Conservation (phyloP, 176 grass and related monocot genomes). For the Eleusine coracana region DNA sequence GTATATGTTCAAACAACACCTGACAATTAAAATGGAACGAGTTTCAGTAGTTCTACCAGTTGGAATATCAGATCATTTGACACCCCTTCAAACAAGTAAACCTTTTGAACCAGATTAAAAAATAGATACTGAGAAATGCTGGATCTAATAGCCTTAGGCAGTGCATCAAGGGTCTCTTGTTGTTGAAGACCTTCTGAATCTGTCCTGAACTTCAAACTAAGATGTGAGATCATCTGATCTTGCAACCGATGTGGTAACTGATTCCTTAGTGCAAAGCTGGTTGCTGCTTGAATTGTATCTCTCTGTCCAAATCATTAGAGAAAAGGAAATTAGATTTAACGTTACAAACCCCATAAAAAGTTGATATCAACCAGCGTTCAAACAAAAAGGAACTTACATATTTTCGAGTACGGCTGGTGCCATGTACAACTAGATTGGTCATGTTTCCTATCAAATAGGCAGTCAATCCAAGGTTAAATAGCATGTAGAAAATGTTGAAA, state of each 20-base stretch:
- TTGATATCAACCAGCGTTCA: conserved; percentile 8
- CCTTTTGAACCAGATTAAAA: conserved; percentile 69
- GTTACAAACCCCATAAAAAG: not conserved
- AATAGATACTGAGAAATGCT: conserved; percentile 97
- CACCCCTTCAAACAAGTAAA: conserved; percentile 81
- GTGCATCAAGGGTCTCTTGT: conserved; percentile 83
- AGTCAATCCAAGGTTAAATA: conserved; percentile 97
- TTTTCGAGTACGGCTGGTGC: conserved; percentile 89
- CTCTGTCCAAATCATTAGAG: conserved; percentile 54
- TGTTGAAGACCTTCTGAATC: conserved; percentile 99
- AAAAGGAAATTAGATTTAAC: conserved; percentile 7
- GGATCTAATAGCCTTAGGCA: conserved; percentile 96
- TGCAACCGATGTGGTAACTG: conserved; percentile 77
- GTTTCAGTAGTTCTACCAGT: conserved; percentile 53
- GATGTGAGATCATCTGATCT: conserved; percentile 99
- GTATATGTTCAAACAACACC: conserved; percentile 4
- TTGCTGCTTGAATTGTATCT: conserved; percentile 98
- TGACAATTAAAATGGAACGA: not conserved
- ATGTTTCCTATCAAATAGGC: conserved; percentile 99
- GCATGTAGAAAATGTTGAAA: conserved; percentile 96
- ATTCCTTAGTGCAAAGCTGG: conserved; percentile 89
- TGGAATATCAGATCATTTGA: conserved; percentile 94
- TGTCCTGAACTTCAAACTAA: conserved; percentile 96
- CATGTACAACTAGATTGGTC: conserved; percentile 98
- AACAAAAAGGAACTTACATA: conserved; percentile 66